Conservation (phyloP, 169 alveolate species). For the Plasmodium cynomolgi region DNA sequence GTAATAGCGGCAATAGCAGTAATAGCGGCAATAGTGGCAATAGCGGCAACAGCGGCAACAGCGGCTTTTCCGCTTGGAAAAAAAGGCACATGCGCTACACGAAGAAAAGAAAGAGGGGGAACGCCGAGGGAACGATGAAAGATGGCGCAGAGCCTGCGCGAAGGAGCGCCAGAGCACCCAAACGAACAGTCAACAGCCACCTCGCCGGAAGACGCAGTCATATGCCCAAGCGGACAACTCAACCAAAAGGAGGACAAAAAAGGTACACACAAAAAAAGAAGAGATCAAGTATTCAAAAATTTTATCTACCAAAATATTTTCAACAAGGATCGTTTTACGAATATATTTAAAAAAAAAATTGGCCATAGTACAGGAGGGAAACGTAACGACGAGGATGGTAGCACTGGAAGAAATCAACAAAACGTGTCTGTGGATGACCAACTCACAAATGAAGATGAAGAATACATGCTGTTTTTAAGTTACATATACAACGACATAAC, state of each 20-base stretch:
- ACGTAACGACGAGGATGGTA: neutral
- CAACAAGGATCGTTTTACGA: conserved; percentile 12
- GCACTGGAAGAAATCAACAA: neutral
- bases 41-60: no score
- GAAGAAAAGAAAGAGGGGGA: neutral
- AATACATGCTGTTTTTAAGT: conserved; percentile 48
- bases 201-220: neutral
- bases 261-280: neutral
- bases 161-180: neutral
- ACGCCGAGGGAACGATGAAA: neutral
- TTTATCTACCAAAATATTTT: conserved; percentile 49
- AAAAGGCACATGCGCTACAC: neutral
- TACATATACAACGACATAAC: conserved; percentile 56
- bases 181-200: neutral
- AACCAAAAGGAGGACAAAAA: neutral
- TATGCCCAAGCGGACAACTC: neutral
- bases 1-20: no score
- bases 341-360: conserved; percentile 35
- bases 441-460: conserved; percentile 31
- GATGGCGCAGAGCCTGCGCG: neutral
- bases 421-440: neutral
- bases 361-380: neutral
- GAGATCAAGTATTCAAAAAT: conserved; percentile 25
- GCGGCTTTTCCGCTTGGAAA: neutral
- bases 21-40: neutral